Base-by-base conservation (phyloP, 768 basidiomycete genomes). In the Baorangia bicolor region DNA sequence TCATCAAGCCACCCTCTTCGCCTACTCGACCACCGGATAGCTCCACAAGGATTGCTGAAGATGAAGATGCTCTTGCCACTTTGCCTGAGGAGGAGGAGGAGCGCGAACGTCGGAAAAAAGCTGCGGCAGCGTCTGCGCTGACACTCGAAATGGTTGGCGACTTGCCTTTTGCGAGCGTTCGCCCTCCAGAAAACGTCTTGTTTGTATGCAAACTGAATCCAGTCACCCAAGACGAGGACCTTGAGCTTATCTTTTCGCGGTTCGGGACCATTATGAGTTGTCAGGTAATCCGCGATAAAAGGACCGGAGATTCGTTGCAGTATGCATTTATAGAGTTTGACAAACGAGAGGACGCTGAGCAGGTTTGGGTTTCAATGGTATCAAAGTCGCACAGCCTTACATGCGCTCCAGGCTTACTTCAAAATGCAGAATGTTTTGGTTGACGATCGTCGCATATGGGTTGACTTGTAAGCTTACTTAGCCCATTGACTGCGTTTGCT, bases 71-170 rank as follows among this genome's bases (percentile, higher is more conserved):
- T 0, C 76, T 93, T 12, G 84, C 84, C 27, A 86, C 88, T 30
- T 70, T 93, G 12, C 89, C 92, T 1, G 92, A 92, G 60, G 94
- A 94, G 58, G 90, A 95, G 57, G 86, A 86, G 45, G 96, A 95
- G 61, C 81, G 78, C 2, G 77, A 85, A 40, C 84, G 89, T 23
- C 85, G 94, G n/a, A 84, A 88, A 73, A 88, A 89, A 49, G 94
- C 94, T 0, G 96, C 97, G 0, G 85, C 84, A 1, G 94, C 96
- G 0, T 94, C 94, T 42, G 97, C 97, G 1, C 77, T 99, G 37
- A 98, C 97, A 5, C 83, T 99, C 48, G 97, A 99, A 73, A 99
- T 99, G 97, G 96, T 99, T 53, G 97, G 97, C 31, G 97, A 99
- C 73, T 77, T 98, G 50, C 97, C 97, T 1, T 98, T 99, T 69